Evolutionary conservation across 1,284 basidiomycete species (phyloP), one percentile per base, ranked within the genome.

Genomic region (Cerrena zonata): DNA sequence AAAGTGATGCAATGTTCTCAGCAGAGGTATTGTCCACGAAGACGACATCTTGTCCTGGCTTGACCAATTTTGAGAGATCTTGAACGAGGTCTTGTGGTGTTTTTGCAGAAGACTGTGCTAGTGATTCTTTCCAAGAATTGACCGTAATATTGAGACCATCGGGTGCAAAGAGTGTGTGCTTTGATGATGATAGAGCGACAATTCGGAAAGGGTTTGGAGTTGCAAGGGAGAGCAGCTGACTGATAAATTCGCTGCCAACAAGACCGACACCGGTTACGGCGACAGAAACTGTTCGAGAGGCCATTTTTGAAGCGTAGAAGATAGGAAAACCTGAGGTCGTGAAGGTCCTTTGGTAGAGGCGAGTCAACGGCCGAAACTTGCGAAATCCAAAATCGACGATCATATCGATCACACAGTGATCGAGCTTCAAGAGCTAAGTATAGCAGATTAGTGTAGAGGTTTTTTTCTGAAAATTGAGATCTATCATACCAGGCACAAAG

Each of bases 21-120:
- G 89, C 87, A 1, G 93, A 91, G 0, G 96, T 98, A 68, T 94
- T 96, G 71, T 99, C 95, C 52, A 99, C 88, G 19, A 99, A 68
- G 2, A 91, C 86, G 26, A 89, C 85, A 49, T 79, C 80, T 53
- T 77, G 74, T 22, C 69, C 69, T 50, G 66, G 71, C 42, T 63
- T 69, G 47, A 77, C 75, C 47, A 79, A 65, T 5, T 19, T 25
- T 4, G 44, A 21, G n/a, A 50, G 27, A 10, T 50, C 44, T 10
- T 26, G 19, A 10, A 13, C n/a, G 5, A 50, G 34, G 7, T 45
- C 49, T n/a, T 36, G 4, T 23, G 49, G 21, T 4, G 26, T 11
- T 34, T 39, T 45, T 11, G 27, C 19, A 11, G 42, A 34, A 4
- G 49, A 42, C 22, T 37, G 11, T 1, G 72, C 63, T 5, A 86